These are phyloP conservation scores for Lasiosphaeris hirsuta DNA, from an alignment of 495 filamentous ascomycete species.

Conservation along the genomic window DNA sequence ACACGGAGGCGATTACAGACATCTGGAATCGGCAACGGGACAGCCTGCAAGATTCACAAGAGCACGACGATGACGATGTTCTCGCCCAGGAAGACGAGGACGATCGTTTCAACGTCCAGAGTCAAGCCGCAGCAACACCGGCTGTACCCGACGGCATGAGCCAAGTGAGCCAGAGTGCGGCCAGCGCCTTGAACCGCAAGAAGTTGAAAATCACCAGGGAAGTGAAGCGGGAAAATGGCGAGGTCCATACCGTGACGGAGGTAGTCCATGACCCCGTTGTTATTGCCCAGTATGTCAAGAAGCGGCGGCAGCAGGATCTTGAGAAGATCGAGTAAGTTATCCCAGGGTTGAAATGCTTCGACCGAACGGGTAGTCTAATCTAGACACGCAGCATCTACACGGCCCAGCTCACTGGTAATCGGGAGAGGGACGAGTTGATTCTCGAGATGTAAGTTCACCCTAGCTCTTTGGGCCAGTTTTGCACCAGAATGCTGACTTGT, in stretches of 20 bases:
- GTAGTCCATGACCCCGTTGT: conserved; percentile 71
- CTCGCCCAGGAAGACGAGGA: conserved; percentile 57
- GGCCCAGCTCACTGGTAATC: conserved; percentile 66
- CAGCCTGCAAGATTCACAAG: conserved; percentile 58
- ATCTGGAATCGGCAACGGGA: conserved; percentile 88
- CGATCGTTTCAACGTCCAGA: conserved; percentile 52
- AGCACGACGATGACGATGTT: conserved; percentile 63
- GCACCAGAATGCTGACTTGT: conserved; percentile 2
- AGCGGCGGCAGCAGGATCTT: conserved; percentile 53
- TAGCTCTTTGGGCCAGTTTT: background rate
- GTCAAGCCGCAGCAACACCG: conserved; percentile 36
- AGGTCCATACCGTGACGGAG: conserved; percentile 55
- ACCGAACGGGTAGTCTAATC: background rate
- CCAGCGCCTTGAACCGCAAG: conserved; percentile 62
- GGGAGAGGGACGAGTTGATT: conserved; percentile 49
- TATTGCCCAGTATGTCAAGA: conserved; percentile 60
- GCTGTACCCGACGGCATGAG: conserved; percentile 66
- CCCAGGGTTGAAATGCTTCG: background rate
- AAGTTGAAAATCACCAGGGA: conserved; percentile 73
- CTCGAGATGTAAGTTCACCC: conserved; percentile 31
- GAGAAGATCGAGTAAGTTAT: conserved; percentile 61
- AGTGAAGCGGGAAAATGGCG: conserved; percentile 58
- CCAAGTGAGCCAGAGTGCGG: conserved; percentile 76
- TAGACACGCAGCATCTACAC: conserved; percentile 43
- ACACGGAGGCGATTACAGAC: conserved; percentile 79